phyloP scores from a whole-genome alignment of 139 green algal genomes.

The Micractinium sp. region DNA sequence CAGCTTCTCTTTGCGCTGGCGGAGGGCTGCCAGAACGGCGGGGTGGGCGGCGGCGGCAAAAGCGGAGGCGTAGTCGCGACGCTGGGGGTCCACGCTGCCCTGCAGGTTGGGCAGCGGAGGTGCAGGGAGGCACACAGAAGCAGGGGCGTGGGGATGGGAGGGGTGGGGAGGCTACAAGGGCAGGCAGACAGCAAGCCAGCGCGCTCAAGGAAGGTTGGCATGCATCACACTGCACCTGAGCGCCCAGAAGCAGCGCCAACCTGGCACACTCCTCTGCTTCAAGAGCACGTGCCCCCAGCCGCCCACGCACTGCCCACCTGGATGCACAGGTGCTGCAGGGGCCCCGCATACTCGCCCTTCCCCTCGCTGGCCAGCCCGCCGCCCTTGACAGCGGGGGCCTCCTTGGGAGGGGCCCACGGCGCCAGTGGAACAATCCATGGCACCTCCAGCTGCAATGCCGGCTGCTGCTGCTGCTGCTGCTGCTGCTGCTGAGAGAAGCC shows the following conservation, averaged over 20 bases:
- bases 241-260: too few relatives aligned
- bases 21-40: not conserved
- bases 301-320: not conserved
- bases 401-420: not conserved
- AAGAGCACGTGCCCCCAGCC: too few relatives aligned
- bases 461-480: not conserved
- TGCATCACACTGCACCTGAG: too few relatives aligned
- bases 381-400: not conserved
- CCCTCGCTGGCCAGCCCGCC: not conserved
- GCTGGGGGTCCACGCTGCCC: not conserved
- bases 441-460: not conserved
- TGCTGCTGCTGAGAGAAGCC: not conserved
- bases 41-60: not conserved
- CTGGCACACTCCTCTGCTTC: too few relatives aligned
- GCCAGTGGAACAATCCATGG: conserved; percentile 8
- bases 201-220: too few relatives aligned
- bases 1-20: not conserved
- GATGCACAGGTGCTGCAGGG: conserved; percentile 18
- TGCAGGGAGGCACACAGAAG: not conserved
- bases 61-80: conserved; percentile 1
- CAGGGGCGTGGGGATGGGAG: not conserved
- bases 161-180: too few relatives aligned
- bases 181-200: too few relatives aligned
- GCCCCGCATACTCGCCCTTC: not conserved
- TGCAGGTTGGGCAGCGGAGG: not conserved